Conservation (phyloP, 805 yeast species). For the Ogataea trehaloabstinens region DNA sequence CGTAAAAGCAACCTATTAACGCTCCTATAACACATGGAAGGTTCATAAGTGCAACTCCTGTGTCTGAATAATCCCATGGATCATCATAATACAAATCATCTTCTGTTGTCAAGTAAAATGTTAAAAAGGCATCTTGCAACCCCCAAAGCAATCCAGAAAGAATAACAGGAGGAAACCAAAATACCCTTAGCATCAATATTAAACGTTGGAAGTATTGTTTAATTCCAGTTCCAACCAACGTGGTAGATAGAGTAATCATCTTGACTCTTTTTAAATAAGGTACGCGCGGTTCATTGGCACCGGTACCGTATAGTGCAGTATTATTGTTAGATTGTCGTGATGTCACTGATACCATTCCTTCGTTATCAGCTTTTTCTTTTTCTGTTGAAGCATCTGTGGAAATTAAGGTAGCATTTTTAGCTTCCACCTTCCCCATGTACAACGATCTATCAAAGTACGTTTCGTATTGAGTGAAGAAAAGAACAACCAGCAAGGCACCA, state of each 20-base stretch:
- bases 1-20: constrained; percentile 60
- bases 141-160: constrained; percentile 78
- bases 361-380: constrained; percentile 7
- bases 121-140: constrained; percentile 69
- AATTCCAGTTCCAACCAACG: constrained; percentile 61
- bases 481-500: constrained; percentile 52
- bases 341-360: constrained; percentile 5
- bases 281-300: constrained; percentile 40
- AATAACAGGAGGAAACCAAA: constrained; percentile 62
- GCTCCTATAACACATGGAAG: constrained; percentile 69
- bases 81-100: constrained; percentile 62
- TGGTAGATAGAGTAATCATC: constrained; percentile 54
- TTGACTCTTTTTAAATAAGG: constrained; percentile 47
- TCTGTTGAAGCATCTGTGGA: constrained; percentile 4
- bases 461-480: constrained; percentile 66
- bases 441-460: constrained; percentile 60
- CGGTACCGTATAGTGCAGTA: constrained; percentile 27
- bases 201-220: constrained; percentile 61
- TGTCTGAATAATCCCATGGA: constrained; percentile 65
- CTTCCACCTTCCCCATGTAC: constrained; percentile 37
- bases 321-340: constrained; percentile 3
- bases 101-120: constrained; percentile 72
- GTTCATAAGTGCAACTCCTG: constrained; percentile 74
- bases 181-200: constrained; percentile 49
- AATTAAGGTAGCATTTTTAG: constrained; percentile 6